Percentiles rank a stretch among this genome's conserved stretches.
Evolutionary conservation across 257 asterid genomes (phyloP).

Genomic region (Primulina eburnea): DNA sequence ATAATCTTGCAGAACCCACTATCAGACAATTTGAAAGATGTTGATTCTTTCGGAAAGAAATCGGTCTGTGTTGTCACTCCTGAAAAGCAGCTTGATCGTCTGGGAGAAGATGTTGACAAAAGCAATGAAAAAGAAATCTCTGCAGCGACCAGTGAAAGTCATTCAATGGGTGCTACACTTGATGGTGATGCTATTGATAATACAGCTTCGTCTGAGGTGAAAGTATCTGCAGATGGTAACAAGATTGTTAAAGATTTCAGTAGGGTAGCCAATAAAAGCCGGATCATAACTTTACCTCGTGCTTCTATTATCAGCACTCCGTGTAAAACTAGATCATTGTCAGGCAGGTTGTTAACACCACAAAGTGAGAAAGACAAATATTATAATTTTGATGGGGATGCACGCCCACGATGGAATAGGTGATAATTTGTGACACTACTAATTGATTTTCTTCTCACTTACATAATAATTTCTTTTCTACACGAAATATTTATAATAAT

Average conservation of each 20-base stretch:
- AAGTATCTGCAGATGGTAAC: conserved; percentile 38
- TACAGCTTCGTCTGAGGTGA: conserved; percentile 39
- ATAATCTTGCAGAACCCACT: conserved; percentile 28
- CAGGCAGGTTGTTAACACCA: conserved; percentile 43
- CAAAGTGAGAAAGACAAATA: conserved; percentile 68
- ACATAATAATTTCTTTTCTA: conserved; percentile 17
- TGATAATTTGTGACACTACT: conserved; percentile 32
- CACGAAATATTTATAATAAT: conserved; percentile 22
- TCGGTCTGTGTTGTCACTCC: conserved; percentile 23
- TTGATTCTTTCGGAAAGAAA: conserved; percentile 35
- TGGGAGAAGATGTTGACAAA: conserved; percentile 32
- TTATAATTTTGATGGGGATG: conserved; percentile 53
- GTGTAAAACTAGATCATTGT: conserved; percentile 41
- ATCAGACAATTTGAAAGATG: conserved; percentile 32
- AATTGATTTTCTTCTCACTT: background rate
- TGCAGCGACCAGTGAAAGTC: conserved; percentile 32
- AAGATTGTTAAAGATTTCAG: conserved; percentile 47
- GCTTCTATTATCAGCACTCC: conserved; percentile 45
- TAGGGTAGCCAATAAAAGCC: conserved; percentile 53
- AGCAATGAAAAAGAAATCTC: conserved; percentile 32
- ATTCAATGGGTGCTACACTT: conserved; percentile 28
- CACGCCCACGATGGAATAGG: conserved; percentile 60
- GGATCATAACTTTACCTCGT: conserved; percentile 77
- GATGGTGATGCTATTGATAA: conserved; percentile 35
- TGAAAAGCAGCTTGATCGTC: conserved; percentile 29